Conservation (phyloP, 2,329 filamentous ascomycete species). For the Aspergillus vadensis region DNA sequence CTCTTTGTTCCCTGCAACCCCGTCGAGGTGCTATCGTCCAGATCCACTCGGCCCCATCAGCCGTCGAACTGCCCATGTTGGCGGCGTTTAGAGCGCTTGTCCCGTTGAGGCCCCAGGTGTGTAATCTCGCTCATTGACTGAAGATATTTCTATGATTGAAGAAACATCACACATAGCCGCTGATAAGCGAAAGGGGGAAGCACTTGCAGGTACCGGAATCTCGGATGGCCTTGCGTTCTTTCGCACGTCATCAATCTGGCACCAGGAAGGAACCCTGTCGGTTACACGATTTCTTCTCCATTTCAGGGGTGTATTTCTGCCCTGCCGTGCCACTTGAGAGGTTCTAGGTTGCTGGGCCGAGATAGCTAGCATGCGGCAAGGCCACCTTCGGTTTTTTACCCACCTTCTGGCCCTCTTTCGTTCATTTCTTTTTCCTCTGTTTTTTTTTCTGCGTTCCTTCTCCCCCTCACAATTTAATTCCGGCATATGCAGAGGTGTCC, state of each 20-base stretch:
- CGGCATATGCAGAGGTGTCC: slow-evolving; percentile 39
- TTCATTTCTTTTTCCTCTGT: slow-evolving; percentile 13
- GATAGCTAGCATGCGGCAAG: slow-evolving; percentile 23
- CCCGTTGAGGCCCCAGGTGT: slow-evolving; percentile 20
- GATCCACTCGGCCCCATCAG: slow-evolving; percentile 15
- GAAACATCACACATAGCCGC: slow-evolving; percentile 15
- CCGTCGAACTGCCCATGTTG: slow-evolving; percentile 18
- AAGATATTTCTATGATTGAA: slow-evolving; percentile 9
- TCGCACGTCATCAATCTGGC: slow-evolving; percentile 8
- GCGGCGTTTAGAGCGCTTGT: slow-evolving; percentile 40
- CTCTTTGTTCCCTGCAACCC: slow-evolving; percentile 8
- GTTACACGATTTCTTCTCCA: slow-evolving; percentile 24
- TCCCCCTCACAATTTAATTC: not conserved
- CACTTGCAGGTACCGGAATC: slow-evolving; percentile 4
- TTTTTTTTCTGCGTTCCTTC: slow-evolving; percentile 16
- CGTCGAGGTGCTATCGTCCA: slow-evolving; percentile 4
- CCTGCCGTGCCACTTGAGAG: slow-evolving; percentile 22
- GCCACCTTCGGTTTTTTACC: slow-evolving; percentile 6
- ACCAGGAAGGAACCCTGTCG: slow-evolving; percentile 4
- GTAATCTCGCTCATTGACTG: slow-evolving; percentile 18
- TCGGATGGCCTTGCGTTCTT: slow-evolving; percentile 7
- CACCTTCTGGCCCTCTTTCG: slow-evolving; percentile 11
- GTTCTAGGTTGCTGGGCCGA: slow-evolving; percentile 20
- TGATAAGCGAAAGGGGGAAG: slow-evolving; percentile 12
- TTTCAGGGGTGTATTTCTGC: slow-evolving; percentile 11